A percentile compares a stretch with the other conserved stretches of the same genome.
These are phyloP conservation scores for Aspergillus saccharolyticus DNA, from an alignment of 495 filamentous ascomycete species.

Conservation along the genomic window DNA sequence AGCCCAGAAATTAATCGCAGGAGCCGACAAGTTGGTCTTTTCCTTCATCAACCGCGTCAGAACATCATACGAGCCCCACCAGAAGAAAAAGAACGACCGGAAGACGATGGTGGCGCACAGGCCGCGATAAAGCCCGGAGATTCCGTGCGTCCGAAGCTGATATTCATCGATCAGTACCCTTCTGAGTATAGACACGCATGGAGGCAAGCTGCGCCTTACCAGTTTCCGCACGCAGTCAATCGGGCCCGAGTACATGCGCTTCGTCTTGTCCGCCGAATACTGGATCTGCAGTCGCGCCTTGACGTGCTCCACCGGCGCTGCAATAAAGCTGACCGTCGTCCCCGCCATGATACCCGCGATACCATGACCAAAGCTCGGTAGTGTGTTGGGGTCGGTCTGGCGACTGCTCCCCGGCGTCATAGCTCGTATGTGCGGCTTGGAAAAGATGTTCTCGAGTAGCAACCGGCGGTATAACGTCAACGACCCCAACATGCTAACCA, in stretches of 20 bases:
- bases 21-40: constrained; percentile 66
- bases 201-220: constrained; percentile 37
- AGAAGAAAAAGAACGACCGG: constrained; percentile 91
- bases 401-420: constrained; percentile 31
- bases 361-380: constrained; percentile 77
- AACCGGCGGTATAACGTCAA: constrained; percentile 82
- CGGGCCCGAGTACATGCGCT: constrained; percentile 77
- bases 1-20: constrained; percentile 93
- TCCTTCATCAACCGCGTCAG: constrained; percentile 62
- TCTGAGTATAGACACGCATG: no score
- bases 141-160: constrained; percentile 57
- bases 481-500: constrained; percentile 75
- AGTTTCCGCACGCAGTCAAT: constrained; percentile 77
- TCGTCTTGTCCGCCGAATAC: constrained; percentile 68
- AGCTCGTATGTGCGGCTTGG: constrained; percentile 42
- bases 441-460: constrained; percentile 74
- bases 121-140: constrained; percentile 78
- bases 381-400: constrained; percentile 34
- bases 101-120: constrained; percentile 81
- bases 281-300: constrained; percentile 93
- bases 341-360: constrained; percentile 84
- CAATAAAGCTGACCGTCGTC: constrained; percentile 84
- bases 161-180: neutral
- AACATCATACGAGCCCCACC: constrained; percentile 92
- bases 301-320: constrained; percentile 90